Percentiles rank a stretch among this genome's conserved stretches.
phyloP scores from a whole-genome alignment of 1,284 basidiomycete species.

The Vanrija humicola region DNA sequence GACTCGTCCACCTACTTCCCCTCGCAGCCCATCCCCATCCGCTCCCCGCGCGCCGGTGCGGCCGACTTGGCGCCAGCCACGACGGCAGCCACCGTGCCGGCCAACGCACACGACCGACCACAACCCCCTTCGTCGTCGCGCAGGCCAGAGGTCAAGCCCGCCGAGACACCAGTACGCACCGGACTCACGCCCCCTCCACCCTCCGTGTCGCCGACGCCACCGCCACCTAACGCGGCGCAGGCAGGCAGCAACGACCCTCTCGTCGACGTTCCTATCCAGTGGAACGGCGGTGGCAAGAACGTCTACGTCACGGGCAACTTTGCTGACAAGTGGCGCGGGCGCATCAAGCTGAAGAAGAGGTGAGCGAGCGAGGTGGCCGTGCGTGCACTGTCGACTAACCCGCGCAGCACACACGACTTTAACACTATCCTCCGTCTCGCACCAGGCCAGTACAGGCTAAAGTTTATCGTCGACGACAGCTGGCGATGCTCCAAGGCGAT shows the following conservation, averaged over 20 bases:
- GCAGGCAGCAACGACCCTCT: conserved; percentile 28
- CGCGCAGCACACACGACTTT: conserved; percentile 49
- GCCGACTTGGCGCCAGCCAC: conserved; percentile 1
- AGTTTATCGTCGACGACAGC: conserved; percentile 91
- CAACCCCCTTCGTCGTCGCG: conserved; percentile 4
- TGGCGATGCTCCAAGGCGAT: conserved; percentile 73
- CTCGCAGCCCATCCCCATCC: conserved; percentile 21
- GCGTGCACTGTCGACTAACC: conserved; percentile 41
- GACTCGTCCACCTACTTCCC: conserved; percentile 16
- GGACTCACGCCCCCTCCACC: conserved; percentile 28
- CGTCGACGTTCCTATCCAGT: conserved; percentile 44
- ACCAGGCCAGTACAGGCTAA: conserved; percentile 91
- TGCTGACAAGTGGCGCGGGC: conserved; percentile 57
- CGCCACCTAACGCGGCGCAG: conserved; percentile 4
- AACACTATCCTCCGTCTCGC: conserved; percentile 57
- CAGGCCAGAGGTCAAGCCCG: conserved; percentile 14
- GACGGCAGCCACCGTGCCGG: background rate
- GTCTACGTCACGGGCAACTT: conserved; percentile 59
- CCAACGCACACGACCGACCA: background rate
- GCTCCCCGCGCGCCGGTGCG: conserved; percentile 11
- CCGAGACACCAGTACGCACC: conserved; percentile 16
- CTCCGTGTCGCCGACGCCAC: conserved; percentile 29
- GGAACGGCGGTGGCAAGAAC: conserved; percentile 49
- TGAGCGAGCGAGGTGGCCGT: no score
- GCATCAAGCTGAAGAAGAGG: conserved; percentile 52